phyloP scores from a whole-genome alignment of 202 grass and related monocot genomes.

The Panicum virgatum region DNA sequence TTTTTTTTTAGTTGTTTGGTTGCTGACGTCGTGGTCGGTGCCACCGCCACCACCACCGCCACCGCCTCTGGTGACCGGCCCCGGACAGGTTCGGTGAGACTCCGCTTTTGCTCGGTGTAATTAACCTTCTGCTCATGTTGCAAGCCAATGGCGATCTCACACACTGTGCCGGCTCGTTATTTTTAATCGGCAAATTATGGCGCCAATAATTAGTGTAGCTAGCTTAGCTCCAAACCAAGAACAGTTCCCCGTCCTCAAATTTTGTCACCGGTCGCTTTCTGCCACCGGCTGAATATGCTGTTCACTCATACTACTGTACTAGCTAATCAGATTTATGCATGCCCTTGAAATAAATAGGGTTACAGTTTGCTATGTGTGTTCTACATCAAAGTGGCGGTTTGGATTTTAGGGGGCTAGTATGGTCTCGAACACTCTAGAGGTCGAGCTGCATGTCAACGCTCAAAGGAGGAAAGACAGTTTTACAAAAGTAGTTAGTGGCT shows the following conservation, averaged over 20 bases:
- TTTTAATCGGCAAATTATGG: slow-evolving; percentile 11
- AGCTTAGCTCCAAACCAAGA: slow-evolving; percentile 26
- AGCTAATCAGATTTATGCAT: background rate
- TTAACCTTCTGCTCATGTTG: background rate
- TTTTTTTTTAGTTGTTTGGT: background rate
- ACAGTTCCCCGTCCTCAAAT: slow-evolving; percentile 8
- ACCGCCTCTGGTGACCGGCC: no score
- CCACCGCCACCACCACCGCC: no score
- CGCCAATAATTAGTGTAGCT: slow-evolving; percentile 36
- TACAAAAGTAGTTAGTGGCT: background rate
- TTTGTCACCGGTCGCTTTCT: slow-evolving; percentile 49
- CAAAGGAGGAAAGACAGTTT: background rate
- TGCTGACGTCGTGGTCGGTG: slow-evolving; percentile 15
- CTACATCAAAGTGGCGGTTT: background rate
- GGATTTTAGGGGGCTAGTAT: background rate
- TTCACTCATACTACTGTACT: background rate
- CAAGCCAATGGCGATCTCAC: slow-evolving; percentile 37
- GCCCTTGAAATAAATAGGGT: background rate
- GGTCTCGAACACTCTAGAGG: background rate
- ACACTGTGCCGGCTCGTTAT: background rate
- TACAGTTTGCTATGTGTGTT: background rate
- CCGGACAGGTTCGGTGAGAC: slow-evolving; percentile 26
- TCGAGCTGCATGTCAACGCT: background rate
- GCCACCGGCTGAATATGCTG: slow-evolving; percentile 1
- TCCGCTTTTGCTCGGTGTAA: background rate